phyloP scores from a whole-genome alignment of 1,284 basidiomycete species.

The Boletellus deceptivus region DNA sequence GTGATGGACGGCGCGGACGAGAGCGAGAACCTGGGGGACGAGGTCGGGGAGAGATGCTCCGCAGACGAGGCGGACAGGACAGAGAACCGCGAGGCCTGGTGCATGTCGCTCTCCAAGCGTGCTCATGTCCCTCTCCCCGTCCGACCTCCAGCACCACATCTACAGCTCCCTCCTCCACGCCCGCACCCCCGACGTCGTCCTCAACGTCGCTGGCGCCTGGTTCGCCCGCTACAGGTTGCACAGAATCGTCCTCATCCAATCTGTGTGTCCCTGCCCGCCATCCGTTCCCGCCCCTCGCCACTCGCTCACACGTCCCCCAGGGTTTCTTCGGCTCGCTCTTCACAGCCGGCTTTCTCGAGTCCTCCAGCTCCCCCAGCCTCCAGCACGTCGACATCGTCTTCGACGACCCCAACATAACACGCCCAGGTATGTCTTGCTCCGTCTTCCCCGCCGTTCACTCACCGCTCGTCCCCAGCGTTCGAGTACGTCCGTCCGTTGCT shows the following conservation, averaged over 20 bases:
- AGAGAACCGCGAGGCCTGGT: constrained; percentile 60
- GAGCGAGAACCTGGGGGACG: constrained; percentile 66
- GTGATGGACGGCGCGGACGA: constrained; percentile 54
- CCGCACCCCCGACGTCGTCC: constrained; percentile 72
- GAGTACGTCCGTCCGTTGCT: constrained; percentile 45
- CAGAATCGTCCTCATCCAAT: constrained; percentile 81
- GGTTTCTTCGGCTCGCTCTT: constrained; percentile 86
- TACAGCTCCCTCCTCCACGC: constrained; percentile 71
- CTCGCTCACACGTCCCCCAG: constrained; percentile 35
- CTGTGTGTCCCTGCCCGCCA: constrained; percentile 41
- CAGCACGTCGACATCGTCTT: constrained; percentile 68
- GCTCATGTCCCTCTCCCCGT: constrained; percentile 39
- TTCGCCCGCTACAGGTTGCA: constrained; percentile 75
- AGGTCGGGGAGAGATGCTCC: constrained; percentile 57
- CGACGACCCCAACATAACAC: constrained; percentile 84
- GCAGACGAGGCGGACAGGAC: constrained; percentile 44
- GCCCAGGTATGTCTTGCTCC: constrained; percentile 56
- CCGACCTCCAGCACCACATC: constrained; percentile 66
- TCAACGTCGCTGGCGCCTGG: constrained; percentile 73
- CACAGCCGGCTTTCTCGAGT: constrained; percentile 77
- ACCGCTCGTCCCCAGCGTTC: constrained; percentile 46
- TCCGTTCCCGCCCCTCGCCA: not conserved
- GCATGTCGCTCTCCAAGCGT: constrained; percentile 17
- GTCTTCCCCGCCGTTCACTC: constrained; percentile 1
- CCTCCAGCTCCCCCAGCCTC: constrained; percentile 35